Evolutionary conservation across 139 green algal species (phyloP), one percentile per base, ranked within the genome.

Genomic region (Ettlia oleoabundans): DNA sequence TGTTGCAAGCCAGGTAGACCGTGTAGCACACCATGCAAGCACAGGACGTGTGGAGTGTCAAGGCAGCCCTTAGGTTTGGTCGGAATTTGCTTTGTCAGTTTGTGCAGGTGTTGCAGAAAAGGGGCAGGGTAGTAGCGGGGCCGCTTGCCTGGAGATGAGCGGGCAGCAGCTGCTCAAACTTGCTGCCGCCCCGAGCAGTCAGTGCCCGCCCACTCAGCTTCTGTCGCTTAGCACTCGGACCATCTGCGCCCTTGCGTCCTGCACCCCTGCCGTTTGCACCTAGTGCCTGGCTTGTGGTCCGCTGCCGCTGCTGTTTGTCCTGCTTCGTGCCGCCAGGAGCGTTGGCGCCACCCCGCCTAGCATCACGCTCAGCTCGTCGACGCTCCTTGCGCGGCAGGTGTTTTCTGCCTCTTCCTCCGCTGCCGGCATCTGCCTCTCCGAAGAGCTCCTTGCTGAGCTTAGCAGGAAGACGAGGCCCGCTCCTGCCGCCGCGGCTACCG

Each of bases 371-470:
- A 10, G 51, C 65, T 43, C 62, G 66, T n/a, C 76, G 82, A 15
- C 78, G 76, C 10, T 86, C 76, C 58, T 84, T 85, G 66, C 82
- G 35, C 15, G 71, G 64, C 13, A 26, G 75, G 24, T 42, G 41
- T 0, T 42, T 26, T 0, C 67, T 18, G 2, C 32, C 32, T 33
- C 66, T 40, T 5, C 80, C 66, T 2, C 80, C 4, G 3, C 65
- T 43, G 18, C 80, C 79, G 2, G 38, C 38, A 7, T 30, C 42
- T 33, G 24, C 33, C 28, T 69, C 76, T 18, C 75, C 82, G 52
- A 70, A 72, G 24, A 87, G 76, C 51, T 87, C 82, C 52, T 81
- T 80, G 51, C 22, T 74, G 6, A 87, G 64, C 76, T 81, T 86
- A 38, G 71, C 53, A n/a, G 82, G 82, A n/a, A 87, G 76, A 58